Base-by-base conservation (phyloP, 805 yeast genomes). In the Starmerella riodocensis region DNA sequence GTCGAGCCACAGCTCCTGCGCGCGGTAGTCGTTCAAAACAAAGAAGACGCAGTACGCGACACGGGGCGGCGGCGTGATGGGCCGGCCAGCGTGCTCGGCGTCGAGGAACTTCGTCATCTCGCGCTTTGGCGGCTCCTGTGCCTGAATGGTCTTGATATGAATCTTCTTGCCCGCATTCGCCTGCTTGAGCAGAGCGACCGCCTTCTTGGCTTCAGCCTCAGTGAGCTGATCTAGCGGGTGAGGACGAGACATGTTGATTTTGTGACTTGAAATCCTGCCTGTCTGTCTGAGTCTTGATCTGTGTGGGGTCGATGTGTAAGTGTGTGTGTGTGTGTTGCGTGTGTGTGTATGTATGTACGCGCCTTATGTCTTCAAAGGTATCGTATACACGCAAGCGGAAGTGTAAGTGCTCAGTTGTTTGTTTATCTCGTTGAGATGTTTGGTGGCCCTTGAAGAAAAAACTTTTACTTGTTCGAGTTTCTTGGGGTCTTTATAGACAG, bases 1-100 rank as follows among this genome's bases (percentile, higher is more conserved):
- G 53, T 81, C 76, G 44, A 78, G 71, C 54, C 81, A 66, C 14
- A 85, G 79, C 64, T 81, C 81, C 67, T 76, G 71, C 57, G 78
- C 73, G 24, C 38, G 46, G 55, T 60, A 56, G 40, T 60, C 55
- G 37, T 59, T 67, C 56, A 75, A 62, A 33, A 69, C 56, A 58
- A 75, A 78, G 68, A 76, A 81, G 65, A 76, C 75, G 32, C 69
- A 73, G 57, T 75, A 77, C 16, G 76, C 71, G 36, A 77, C 66
- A 64, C 93, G 74, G 30, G 85, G 69, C 42, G 81, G 54, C 25
- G 82, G 82, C 19, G 73, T 58, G 18, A 60, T 51, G 17, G 57
- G 59, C 18, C 47, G 48, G 25, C 75, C 76, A 4, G 55, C 41
- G 51, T 69, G 73, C 62, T 78, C 84, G 40, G 80, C 76, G 43